These are phyloP conservation scores for Penicillium mononematosum DNA, from an alignment of 495 filamentous ascomycete species.

Conservation along the genomic window DNA sequence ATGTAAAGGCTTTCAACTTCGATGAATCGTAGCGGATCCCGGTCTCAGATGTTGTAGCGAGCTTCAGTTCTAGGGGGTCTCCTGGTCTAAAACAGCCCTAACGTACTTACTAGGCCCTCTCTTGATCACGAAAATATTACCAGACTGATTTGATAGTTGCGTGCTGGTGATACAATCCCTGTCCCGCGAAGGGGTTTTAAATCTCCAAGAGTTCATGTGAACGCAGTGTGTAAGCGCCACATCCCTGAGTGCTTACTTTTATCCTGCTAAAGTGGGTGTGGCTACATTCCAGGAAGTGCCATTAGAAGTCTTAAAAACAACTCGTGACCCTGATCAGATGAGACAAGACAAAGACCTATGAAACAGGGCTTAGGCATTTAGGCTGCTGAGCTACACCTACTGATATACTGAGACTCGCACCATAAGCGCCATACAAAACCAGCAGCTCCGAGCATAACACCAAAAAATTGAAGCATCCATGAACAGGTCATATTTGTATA, in stretches of 20 bases:
- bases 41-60: constrained; percentile 28
- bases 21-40: constrained; percentile 19
- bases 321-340: background rate
- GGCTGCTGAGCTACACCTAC: background rate
- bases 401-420: background rate
- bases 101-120: background rate
- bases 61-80: constrained; percentile 14
- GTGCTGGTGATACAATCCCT: background rate
- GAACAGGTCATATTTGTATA: constrained; percentile 14
- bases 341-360: background rate
- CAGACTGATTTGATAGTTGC: background rate
- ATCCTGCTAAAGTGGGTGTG: background rate
- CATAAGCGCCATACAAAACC: background rate
- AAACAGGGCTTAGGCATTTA: background rate
- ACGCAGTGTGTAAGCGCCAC: background rate
- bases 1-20: constrained; percentile 19
- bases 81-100: constrained; percentile 18
- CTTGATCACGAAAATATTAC: constrained; percentile 8
- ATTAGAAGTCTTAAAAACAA: background rate
- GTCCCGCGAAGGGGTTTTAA: background rate
- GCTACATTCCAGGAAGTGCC: background rate
- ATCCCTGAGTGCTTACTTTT: background rate
- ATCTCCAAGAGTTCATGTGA: background rate
- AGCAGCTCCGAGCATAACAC: background rate
- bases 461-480: constrained; percentile 1